Conservation (phyloP, 345 rosid genomes). For the Syzygium aqueum region DNA sequence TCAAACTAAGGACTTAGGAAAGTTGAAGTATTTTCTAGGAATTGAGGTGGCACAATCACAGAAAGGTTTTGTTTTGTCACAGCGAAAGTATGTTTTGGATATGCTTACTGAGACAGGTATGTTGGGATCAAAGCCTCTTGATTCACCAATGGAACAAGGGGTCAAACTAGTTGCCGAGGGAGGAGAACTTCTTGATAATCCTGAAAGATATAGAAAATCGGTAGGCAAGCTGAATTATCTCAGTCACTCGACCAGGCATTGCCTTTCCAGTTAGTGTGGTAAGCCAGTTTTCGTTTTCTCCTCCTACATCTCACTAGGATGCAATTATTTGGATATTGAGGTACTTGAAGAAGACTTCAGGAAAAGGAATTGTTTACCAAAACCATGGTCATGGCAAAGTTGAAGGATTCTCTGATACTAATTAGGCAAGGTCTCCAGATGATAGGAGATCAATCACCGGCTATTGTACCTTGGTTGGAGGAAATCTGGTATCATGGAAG, state of each 20-base stretch:
- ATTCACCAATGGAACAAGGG: not conserved
- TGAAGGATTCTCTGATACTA: too few relatives aligned
- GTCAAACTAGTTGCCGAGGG: too few relatives aligned
- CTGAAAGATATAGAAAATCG: fast-evolving
- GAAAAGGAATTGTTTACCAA: not conserved
- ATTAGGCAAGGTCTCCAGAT: not conserved
- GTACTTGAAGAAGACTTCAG: not conserved
- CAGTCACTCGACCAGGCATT: not conserved
- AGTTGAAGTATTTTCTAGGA: not conserved
- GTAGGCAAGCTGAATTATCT: not conserved
- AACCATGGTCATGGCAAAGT: not conserved
- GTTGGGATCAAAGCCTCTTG: not conserved
- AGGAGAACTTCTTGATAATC: not conserved
- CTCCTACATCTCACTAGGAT: not conserved
- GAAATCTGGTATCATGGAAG: not conserved
- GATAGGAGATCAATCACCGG: not conserved
- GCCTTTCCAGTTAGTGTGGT: not conserved
- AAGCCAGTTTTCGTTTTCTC: not conserved
- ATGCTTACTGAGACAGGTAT: not conserved
- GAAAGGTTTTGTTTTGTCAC: not conserved
- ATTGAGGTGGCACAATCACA: not conserved
- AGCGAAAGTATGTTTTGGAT: not conserved
- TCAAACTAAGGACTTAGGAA: not conserved
- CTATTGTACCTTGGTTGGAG: not conserved
- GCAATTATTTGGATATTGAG: not conserved